These are phyloP conservation scores for Plasmopara halstedii DNA, from an alignment of 352 stramenopile species.

Conservation along the genomic window DNA sequence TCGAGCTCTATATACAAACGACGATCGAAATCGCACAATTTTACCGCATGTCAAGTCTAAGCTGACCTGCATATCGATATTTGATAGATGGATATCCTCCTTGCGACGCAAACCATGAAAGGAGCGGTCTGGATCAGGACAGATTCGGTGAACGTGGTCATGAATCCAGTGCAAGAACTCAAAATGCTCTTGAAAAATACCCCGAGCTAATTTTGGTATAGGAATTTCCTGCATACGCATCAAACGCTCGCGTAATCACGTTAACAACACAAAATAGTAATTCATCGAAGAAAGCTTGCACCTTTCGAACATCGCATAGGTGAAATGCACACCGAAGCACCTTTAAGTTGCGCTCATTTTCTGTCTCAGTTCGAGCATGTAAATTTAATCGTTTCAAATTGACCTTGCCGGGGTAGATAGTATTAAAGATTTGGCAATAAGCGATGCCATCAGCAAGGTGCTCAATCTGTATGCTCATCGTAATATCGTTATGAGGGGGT, in stretches of 20 bases:
- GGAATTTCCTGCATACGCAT: slow-evolving; percentile 42
- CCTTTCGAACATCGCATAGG: slow-evolving; percentile 56
- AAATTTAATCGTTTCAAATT: slow-evolving; percentile 54
- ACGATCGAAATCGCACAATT: background rate
- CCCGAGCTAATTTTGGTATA: slow-evolving; percentile 52
- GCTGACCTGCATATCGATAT: slow-evolving; percentile 19
- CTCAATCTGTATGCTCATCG: slow-evolving; percentile 36
- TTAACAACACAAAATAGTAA: background rate
- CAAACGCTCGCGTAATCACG: background rate
- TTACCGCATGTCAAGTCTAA: slow-evolving; percentile 53
- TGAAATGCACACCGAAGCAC: slow-evolving; percentile 51
- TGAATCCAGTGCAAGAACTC: slow-evolving; percentile 79
- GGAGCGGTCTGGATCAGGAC: slow-evolving; percentile 43
- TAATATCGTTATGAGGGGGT: background rate
- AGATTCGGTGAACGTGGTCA: slow-evolving; percentile 71
- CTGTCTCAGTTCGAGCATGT: slow-evolving; percentile 33
- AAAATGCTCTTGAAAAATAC: slow-evolving; percentile 77
- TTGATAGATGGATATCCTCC: slow-evolving; percentile 26
- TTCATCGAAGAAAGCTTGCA: slow-evolving; percentile 2
- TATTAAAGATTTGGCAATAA: slow-evolving; percentile 72
- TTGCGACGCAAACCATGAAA: slow-evolving; percentile 51
- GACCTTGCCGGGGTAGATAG: slow-evolving; percentile 61
- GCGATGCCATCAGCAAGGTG: slow-evolving; percentile 72
- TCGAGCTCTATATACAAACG: background rate
- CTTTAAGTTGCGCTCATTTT: slow-evolving; percentile 62